Base-by-base conservation (phyloP, 768 basidiomycete genomes). In the Psilocybe cubensis region DNA sequence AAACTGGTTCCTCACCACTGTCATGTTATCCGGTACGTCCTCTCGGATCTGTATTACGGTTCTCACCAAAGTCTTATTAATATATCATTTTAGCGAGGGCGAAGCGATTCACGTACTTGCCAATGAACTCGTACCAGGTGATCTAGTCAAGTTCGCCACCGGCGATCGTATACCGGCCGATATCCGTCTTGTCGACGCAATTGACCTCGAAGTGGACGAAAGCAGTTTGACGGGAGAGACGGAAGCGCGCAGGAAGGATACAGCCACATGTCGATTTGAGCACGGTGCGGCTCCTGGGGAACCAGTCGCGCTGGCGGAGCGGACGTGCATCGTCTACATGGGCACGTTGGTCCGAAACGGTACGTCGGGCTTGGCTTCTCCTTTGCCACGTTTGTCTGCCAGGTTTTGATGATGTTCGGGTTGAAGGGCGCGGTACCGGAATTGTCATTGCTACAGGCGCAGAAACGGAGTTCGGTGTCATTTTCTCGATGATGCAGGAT, bases 401-500 rank as follows among this genome's bases (percentile, higher is more conserved):
- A 5, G 7, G 3, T 28, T 28, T 21, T 44, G 52, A 53, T 9
- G 23, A 29, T 29, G 23, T 49, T 43, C 47, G 10, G 12, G 46
- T 31, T 25, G 7, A 62, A 91, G 91, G 92, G 5, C 79, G 92
- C 52, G 96, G 94, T 0, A 77, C 82, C 35, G 96, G 96, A 4
- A 78, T 98, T 43, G 94, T 96, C 4, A 91, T 98, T 59, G 93
- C 96, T 2, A 83, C 85, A 43, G 93, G 96, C 2, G 80, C 84
- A 11, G 85, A 90, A 60, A 96, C 94, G 1, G 96, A 98, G 68
- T 96, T 98, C 72, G 96, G 96, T 23, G 87, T 96, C 54, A 93
- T 98, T 59, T 98, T 98, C 69, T 87, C 90, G 12, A 96, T 97
- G 94, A 94, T 98, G 93, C 94, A 97, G 72, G 94, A 97, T 68